Conservation (phyloP, 331 rosid genomes). For the Spiraea crenata region DNA sequence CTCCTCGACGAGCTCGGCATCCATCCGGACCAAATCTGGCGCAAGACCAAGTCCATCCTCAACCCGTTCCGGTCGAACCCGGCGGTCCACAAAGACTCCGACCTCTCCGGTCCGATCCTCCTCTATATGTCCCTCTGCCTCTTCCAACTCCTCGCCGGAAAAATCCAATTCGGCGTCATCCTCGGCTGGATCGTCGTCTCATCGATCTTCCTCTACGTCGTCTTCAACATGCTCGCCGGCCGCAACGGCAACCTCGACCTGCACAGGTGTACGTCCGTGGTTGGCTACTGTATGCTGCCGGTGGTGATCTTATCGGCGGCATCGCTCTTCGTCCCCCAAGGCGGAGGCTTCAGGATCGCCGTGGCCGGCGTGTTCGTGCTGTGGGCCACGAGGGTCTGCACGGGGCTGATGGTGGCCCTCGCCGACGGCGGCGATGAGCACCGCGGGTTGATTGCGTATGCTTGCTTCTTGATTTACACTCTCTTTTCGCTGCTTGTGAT, state of each 20-base stretch:
- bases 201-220: slow-evolving; percentile 81
- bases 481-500: slow-evolving; percentile 86
- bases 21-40: slow-evolving; percentile 97
- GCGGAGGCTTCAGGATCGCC: slow-evolving; percentile 49
- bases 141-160: slow-evolving; percentile 90
- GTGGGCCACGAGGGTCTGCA: slow-evolving; percentile 87
- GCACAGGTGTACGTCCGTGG: slow-evolving; percentile 91
- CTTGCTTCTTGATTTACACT: slow-evolving; percentile 88
- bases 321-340: slow-evolving; percentile 73
- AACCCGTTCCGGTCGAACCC: slow-evolving; percentile 79
- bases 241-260: slow-evolving; percentile 81
- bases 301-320: slow-evolving; percentile 78
- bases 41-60: slow-evolving; percentile 75
- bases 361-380: slow-evolving; percentile 63
- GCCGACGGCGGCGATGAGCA: slow-evolving; percentile 97
- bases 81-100: slow-evolving; percentile 71
- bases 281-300: slow-evolving; percentile 86
- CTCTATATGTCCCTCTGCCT: slow-evolving; percentile 84
- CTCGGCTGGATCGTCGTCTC: slow-evolving; percentile 96
- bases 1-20: slow-evolving; percentile 96
- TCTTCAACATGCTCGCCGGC: slow-evolving; percentile 95
- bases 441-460: slow-evolving; percentile 87
- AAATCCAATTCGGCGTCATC: slow-evolving; percentile 93
- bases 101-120: slow-evolving; percentile 90
- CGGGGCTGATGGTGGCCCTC: slow-evolving; percentile 72